Conservation (phyloP, 192 early-diverging fungal genomes). For the Entophlyctis luteolus region DNA sequence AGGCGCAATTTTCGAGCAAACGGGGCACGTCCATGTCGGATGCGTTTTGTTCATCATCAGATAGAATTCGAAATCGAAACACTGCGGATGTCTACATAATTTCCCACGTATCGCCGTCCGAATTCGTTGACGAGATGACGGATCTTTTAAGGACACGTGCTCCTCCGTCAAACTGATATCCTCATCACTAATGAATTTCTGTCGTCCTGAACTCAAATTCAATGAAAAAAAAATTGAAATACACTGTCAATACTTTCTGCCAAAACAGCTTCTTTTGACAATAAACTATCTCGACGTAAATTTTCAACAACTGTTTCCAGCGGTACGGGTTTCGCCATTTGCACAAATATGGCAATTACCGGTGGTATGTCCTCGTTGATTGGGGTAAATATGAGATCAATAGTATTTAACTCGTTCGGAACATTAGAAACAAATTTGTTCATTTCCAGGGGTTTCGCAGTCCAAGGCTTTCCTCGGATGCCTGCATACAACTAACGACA, state of each 20-base stretch:
- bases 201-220: neutral
- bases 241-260: neutral
- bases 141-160: constrained; percentile 21
- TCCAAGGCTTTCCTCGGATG: constrained; percentile 25
- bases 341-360: constrained; percentile 1
- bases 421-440: constrained; percentile 8
- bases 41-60: constrained; percentile 16
- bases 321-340: neutral
- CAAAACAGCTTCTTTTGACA: constrained; percentile 2
- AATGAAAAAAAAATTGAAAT: neutral
- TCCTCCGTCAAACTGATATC: constrained; percentile 12
- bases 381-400: constrained; percentile 18
- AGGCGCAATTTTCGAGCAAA: constrained; percentile 19
- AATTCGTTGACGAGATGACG: constrained; percentile 9
- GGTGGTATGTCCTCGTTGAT: neutral
- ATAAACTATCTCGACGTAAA: neutral
- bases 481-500: constrained; percentile 14
- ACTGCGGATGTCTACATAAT: constrained; percentile 20
- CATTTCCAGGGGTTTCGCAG: constrained; percentile 22
- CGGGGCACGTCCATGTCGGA: constrained; percentile 25
- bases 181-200: constrained; percentile 3
- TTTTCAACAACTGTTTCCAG: constrained; percentile 3
- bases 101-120: neutral
- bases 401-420: neutral
- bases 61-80: constrained; percentile 28